A percentile compares a stretch with the other conserved stretches of the same genome.
Conservation (phyloP, 2,329 filamentous ascomycete genomes). For the Fusarium siculi region DNA sequence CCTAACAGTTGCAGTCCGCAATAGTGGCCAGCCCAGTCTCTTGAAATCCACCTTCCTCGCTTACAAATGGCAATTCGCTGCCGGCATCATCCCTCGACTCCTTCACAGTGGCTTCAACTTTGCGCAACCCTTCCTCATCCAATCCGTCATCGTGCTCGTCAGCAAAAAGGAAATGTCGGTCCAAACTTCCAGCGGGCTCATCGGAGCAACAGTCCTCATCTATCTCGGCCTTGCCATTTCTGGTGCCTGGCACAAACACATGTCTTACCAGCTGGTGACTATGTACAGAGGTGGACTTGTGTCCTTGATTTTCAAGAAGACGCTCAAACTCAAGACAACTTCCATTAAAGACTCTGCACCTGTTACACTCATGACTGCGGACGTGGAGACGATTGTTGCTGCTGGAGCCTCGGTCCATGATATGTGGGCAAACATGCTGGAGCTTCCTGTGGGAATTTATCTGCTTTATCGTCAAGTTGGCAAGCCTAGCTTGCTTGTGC, state of each 20-base stretch:
- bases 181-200: conserved; percentile 51
- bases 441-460: conserved; percentile 52
- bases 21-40: conserved; percentile 38
- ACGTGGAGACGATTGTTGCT: conserved; percentile 51
- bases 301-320: conserved; percentile 62
- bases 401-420: conserved; percentile 48
- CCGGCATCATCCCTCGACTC: conserved; percentile 51
- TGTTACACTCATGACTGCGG: conserved; percentile 59
- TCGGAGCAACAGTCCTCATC: conserved; percentile 54
- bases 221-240: conserved; percentile 56
- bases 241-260: conserved; percentile 47
- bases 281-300: conserved; percentile 51
- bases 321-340: conserved; percentile 47
- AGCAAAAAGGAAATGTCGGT: conserved; percentile 41
- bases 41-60: conserved; percentile 42
- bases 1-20: conserved; percentile 15
- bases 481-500: conserved; percentile 41
- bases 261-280: conserved; percentile 50
- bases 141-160: conserved; percentile 48
- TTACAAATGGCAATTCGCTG: conserved; percentile 46
- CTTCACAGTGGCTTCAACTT: conserved; percentile 55
- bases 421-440: conserved; percentile 52
- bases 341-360: conserved; percentile 51
- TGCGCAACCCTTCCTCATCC: conserved; percentile 58
- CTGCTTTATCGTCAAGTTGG: conserved; percentile 51